Base-by-base conservation (phyloP, 1,284 basidiomycete species). In the Caloboletus inedulis region DNA sequence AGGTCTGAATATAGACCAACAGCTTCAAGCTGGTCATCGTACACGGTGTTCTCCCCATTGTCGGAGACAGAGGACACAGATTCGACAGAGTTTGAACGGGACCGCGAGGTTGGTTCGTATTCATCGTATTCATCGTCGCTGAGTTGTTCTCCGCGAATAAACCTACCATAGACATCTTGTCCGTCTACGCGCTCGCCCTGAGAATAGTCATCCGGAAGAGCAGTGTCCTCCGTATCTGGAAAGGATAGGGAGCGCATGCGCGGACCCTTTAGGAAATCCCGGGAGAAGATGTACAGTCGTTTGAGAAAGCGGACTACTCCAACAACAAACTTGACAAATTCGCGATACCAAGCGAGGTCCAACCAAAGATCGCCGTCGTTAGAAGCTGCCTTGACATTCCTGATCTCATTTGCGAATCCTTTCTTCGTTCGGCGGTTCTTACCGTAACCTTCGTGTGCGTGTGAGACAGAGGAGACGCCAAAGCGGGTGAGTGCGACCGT, bases 141-240 rank as follows among this genome's bases (percentile, higher is more conserved):
- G 9, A 88, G 73, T 29, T 74, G 70, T 55, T 87, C 85, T 14
- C 84, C 86, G 16, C 77, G 72, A 58, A 87, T 68, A 61, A 89
- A 89, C 36, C 78, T 74, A 42, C 69, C 65, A 63, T 88, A 88
- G 3, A 74, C 56, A 18, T 74, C 71, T 19, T 64, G 65, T 3
- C 64, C 61, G 41, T 59, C 58, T 16, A 58, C 58, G 36, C 43
- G 59, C 34, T 52, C 52, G 29, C 25, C 43, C 27, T 53, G 48
- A 13, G 21, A 6, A 50, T 46, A 41, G 41, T 55, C 55, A 16
- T 47, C 47, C 3, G 23, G 3, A 3, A 44, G 12, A 14, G 44
- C 4, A 8, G 18, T 31, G 31, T 40, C 47, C 25, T 53, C 54
- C 7, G 23, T 14, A 18, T 29, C 49, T 39, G 49, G n/a, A 34